Evolutionary conservation across 805 yeast genomes (phyloP).

Genomic region (Wickerhamiella musiphila): DNA sequence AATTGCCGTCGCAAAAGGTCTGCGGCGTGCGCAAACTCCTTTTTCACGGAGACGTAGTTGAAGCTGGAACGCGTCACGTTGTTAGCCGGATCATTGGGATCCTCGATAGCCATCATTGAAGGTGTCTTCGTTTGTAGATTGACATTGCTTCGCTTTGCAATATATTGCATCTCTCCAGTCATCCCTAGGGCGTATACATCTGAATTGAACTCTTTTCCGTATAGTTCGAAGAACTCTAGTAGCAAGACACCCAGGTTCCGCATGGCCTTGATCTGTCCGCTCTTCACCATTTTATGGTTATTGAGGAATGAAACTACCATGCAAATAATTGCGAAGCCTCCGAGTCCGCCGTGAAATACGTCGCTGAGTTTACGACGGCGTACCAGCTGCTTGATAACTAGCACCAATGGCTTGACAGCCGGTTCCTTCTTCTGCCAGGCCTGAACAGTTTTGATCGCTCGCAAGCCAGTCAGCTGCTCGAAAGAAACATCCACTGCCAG

Average conservation of each 20-base stretch:
- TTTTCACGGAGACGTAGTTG: conserved; percentile 60
- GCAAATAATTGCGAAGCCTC: conserved; percentile 88
- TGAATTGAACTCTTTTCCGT: conserved; percentile 79
- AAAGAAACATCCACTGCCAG: conserved; percentile 82
- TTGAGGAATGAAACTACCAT: conserved; percentile 60
- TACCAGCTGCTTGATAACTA: conserved; percentile 72
- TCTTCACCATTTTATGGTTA: conserved; percentile 60
- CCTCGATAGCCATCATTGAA: conserved; percentile 55
- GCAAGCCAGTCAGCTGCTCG: conserved; percentile 66
- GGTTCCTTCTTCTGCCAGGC: conserved; percentile 59
- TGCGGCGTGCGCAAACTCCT: conserved; percentile 36
- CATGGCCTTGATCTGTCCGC: conserved; percentile 45
- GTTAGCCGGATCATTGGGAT: conserved; percentile 71
- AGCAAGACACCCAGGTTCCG: conserved; percentile 73
- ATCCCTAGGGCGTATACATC: conserved; percentile 57
- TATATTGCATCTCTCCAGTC: conserved; percentile 40
- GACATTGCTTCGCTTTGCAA: conserved; percentile 38
- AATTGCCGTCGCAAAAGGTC: conserved; percentile 11
- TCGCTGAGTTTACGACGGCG: conserved; percentile 62
- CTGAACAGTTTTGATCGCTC: conserved; percentile 62
- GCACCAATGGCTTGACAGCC: conserved; percentile 64
- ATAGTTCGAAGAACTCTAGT: conserved; percentile 82
- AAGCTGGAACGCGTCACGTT: conserved; percentile 76
- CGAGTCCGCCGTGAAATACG: conserved; percentile 86
- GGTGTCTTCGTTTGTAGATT: conserved; percentile 33